Conservation (phyloP, 2,329 filamentous ascomycete genomes). For the Cladosporium sp. region DNA sequence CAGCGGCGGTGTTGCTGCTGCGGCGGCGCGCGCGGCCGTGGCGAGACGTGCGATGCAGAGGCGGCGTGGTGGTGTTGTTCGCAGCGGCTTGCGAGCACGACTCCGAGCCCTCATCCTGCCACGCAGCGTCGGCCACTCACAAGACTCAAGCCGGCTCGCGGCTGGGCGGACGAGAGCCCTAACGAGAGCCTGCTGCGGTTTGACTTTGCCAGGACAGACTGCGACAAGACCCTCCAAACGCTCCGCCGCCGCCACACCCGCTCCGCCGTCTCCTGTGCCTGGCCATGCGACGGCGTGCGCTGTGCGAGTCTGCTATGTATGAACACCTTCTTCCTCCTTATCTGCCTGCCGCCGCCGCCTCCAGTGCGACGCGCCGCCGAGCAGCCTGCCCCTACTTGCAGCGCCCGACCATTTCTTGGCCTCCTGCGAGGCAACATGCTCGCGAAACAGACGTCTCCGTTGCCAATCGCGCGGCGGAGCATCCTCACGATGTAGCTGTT, state of each 20-base stretch:
- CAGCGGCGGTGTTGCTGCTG: not conserved
- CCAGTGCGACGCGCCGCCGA: too few relatives aligned
- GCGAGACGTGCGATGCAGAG: not conserved
- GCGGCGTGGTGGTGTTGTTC: not conserved
- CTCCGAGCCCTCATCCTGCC: not conserved
- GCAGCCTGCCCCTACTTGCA: too few relatives aligned
- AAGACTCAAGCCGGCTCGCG: not conserved
- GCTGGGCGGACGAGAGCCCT: not conserved
- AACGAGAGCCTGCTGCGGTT: not conserved
- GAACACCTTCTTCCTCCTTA: too few relatives aligned
- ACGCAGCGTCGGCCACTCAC: not conserved
- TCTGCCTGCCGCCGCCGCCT: too few relatives aligned
- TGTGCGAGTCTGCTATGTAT: not conserved
- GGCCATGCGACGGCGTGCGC: not conserved
- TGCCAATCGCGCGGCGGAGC: conserved; percentile 9
- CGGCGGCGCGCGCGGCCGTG: too few relatives aligned
- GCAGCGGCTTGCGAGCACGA: not conserved
- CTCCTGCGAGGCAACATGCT: not conserved
- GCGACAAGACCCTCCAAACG: too few relatives aligned
- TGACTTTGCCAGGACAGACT: too few relatives aligned
- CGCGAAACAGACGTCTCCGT: conserved; percentile 5
- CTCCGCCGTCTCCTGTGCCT: not conserved
- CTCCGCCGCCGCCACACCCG: not conserved
- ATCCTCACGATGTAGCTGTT: not conserved
- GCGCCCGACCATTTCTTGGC: not conserved